Evolutionary conservation across 352 stramenopile species (phyloP), one percentile per base, ranked within the genome.

Genomic region (Nannochloropsis limnetica): DNA sequence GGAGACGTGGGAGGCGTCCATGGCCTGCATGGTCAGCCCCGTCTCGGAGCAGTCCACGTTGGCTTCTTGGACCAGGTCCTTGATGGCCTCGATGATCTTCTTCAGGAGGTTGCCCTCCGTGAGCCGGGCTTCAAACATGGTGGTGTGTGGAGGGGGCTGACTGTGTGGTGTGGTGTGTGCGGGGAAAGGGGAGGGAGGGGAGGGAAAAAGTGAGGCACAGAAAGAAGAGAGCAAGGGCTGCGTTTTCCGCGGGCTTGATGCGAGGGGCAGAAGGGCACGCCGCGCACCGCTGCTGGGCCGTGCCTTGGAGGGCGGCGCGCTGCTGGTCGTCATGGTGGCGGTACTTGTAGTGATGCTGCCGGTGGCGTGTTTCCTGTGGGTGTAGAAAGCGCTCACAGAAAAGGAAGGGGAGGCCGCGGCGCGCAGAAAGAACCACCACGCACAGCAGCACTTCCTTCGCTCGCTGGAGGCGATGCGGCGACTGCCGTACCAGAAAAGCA

Each of bases 1-100:
- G 82, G 95, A 98, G 49, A 99, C 97, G 88, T 99, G 97, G 29
- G 95, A 98, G 79, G 93, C 96, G 88, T 99, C 97, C 97, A 99
- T 99, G 43, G 95, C 97, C 87, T 92, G 92, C 84, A 97, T 89
- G 79, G 91, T 91, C 79, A 97, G 90, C 23, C 93, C 94, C 61
- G 89, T 94, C 86, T 95, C 93, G 85, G 93, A 96, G 89, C 93
- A 97, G 86, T 98, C 94, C 80, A 98, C 92, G 89, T 99, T 99
- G 85, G 94, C 96, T 88, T 99, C 97, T 20, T 90, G 95, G 85
- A 99, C 97, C 61, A 99, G 90, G 87, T 99, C 97, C 87, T 98
- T 98, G 89, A 99, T 97, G 69, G 96, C 93, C 86, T 99, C 96
- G 81, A 99, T 94, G 84, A 99, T 97, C 85, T 98, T 94, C 90